Percentiles rank a stretch among this genome's conserved stretches.
Evolutionary conservation across 257 asterid species (phyloP).

Genomic region (Capsicum pubescens): DNA sequence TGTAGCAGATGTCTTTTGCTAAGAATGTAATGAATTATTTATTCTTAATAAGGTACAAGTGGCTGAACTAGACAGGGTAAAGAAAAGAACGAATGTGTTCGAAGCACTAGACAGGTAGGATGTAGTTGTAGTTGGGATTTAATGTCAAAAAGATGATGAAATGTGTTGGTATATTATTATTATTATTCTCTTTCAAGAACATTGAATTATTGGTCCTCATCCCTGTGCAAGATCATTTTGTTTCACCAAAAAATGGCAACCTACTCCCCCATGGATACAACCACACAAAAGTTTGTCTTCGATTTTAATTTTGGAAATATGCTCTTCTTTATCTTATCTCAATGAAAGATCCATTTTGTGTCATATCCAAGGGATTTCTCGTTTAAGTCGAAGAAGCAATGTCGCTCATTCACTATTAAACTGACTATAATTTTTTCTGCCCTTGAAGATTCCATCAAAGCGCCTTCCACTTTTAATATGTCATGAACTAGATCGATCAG

Average conservation of each 20-base stretch:
- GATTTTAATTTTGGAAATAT: no score
- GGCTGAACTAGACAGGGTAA: neutral
- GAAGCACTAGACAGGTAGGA: slow-evolving; percentile 8
- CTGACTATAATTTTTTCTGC: no score
- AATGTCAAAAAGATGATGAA: slow-evolving; percentile 19
- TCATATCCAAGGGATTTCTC: no score
- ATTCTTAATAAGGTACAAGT: no score
- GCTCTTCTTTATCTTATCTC: no score
- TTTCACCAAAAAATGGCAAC: neutral
- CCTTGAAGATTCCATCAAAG: no score
- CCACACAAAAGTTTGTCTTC: neutral
- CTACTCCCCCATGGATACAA: neutral
- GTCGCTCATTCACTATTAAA: no score
- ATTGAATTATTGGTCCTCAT: neutral
- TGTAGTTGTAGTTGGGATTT: slow-evolving; percentile 16
- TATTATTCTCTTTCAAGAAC: neutral
- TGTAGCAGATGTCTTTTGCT: neutral
- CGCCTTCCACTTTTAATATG: no score
- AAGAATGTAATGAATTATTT: neutral
- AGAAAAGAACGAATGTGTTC: neutral
- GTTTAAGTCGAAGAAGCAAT: no score
- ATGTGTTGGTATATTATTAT: neutral
- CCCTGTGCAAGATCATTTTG: neutral
- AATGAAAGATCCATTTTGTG: no score
- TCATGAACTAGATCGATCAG: no score